These are phyloP conservation scores for Cichorium intybus DNA, from an alignment of 140 eudicot species.

Conservation along the genomic window DNA sequence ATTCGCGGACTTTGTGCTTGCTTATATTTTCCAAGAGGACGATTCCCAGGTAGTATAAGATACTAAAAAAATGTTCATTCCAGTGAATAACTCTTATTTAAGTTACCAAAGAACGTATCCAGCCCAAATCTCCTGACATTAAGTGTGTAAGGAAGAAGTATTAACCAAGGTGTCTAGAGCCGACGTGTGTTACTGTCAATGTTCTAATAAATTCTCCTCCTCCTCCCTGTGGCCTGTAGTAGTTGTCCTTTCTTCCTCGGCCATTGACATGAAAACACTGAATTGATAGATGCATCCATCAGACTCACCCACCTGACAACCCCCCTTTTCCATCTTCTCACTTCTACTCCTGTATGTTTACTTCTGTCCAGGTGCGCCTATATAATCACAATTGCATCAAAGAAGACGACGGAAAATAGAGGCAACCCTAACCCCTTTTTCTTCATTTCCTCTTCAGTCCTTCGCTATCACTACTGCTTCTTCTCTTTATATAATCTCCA, in stretches of 20 bases:
- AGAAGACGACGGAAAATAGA: slow-evolving; percentile 29
- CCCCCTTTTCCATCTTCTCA: slow-evolving; percentile 11
- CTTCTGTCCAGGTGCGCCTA: slow-evolving; percentile 39
- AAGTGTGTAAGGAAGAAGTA: slow-evolving; percentile 11
- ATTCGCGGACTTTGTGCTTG: no score
- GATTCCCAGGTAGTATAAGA: no score
- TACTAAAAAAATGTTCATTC: no score
- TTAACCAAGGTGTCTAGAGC: slow-evolving; percentile 26
- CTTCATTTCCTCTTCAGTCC: slow-evolving; percentile 3
- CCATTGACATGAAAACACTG: slow-evolving; percentile 72
- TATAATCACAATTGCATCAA: slow-evolving; percentile 29
- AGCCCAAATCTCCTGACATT: slow-evolving; percentile 20
- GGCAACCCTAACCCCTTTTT: slow-evolving; percentile 18
- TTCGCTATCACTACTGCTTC: slow-evolving; percentile 10
- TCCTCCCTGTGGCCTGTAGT: slow-evolving; percentile 20
- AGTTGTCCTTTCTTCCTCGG: slow-evolving; percentile 63
- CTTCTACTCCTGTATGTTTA: slow-evolving; percentile 24
- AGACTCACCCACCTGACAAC: slow-evolving; percentile 31
- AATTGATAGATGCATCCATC: slow-evolving; percentile 86
- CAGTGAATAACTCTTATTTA: no score
- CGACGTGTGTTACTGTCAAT: slow-evolving; percentile 27
- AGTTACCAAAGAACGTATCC: slow-evolving; percentile 7
- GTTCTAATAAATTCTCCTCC: background rate
- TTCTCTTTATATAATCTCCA: slow-evolving; percentile 37
- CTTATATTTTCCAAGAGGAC: no score